Evolutionary conservation across 805 yeast species (phyloP), one percentile per base, ranked within the genome.

Genomic region (Kregervanrija delftensis): DNA sequence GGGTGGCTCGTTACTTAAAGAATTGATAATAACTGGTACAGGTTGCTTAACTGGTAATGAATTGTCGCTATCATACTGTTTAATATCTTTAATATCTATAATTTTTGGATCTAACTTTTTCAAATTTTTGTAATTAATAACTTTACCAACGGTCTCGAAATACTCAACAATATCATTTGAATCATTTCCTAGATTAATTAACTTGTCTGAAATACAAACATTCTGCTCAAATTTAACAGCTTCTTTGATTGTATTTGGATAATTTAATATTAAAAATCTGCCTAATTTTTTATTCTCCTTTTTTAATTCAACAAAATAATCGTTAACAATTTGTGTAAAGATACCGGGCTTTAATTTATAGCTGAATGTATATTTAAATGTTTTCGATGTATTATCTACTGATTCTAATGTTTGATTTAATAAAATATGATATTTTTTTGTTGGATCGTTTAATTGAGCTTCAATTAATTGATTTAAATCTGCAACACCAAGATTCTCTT

Each of bases 211-310:
- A 9, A 72, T 71, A 2, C 81, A 73, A 28, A 84, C 70, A 47
- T 83, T 86, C 52, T 79, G 84, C 58, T 85, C 93, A 50, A 85
- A 85, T 54, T 76, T 79, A 43, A 81, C 75, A 3, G 87, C 83
- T 48, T 84, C 90, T 40, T 75, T 75, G 35, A 85, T 72, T 17
- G 70, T 68, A 40, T 68, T 71, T 3, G 91, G 90, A 56, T 76
- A 83, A 54, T 81, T 76, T 28, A 74, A 56, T 40, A 84, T 59
- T 0, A 81, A 51, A 33, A 79, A 75, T 35, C 67, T 66, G 30
- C 78, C 74, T 31, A 72, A 67, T 16, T 67, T 54, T 16, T 69
- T 68, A 30, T 51, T 37, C 15, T 49, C 44, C 2, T 49, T 30
- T 22, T 48, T 53, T 16, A 53, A 53, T 28, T 53, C 55, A 11